Evolutionary conservation across 108 stramenopile genomes (phyloP).

Genomic region (Nitzschia sp.): DNA sequence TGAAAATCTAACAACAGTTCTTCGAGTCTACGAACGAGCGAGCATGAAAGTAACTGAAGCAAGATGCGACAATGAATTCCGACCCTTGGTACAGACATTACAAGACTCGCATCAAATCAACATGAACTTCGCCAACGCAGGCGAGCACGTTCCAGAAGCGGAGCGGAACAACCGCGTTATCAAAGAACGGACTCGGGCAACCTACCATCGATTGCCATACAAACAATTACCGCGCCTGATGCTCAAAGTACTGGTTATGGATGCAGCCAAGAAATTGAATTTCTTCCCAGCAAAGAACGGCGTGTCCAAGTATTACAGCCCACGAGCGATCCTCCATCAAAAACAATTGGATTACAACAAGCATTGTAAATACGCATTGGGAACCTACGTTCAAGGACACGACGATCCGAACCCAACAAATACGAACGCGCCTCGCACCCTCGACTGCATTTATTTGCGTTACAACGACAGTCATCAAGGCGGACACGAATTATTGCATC

Average conservation of each 20-base stretch:
- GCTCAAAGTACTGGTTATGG: not conserved
- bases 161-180: slow-evolving; percentile 39
- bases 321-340: slow-evolving; percentile 10
- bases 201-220: slow-evolving; percentile 30
- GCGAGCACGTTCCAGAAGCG: slow-evolving; percentile 44
- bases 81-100: not conserved
- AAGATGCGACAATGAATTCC: slow-evolving; percentile 19
- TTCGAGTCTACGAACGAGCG: slow-evolving; percentile 15
- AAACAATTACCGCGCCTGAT: not conserved
- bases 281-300: slow-evolving; percentile 3
- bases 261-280: not conserved
- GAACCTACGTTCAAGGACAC: slow-evolving; percentile 27
- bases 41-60: slow-evolving; percentile 20
- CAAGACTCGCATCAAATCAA: not conserved
- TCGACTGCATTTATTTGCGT: slow-evolving; percentile 15
- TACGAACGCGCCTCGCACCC: slow-evolving; percentile 2
- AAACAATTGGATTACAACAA: slow-evolving; percentile 16
- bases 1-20: slow-evolving; percentile 5
- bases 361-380: slow-evolving; percentile 27
- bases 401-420: slow-evolving; percentile 25
- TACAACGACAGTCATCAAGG: slow-evolving; percentile 36
- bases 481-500: slow-evolving; percentile 4
- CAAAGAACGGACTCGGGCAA: slow-evolving; percentile 39
- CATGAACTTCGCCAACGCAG: not conserved
- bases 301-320: slow-evolving; percentile 1